Evolutionary conservation across 305 asterid genomes (phyloP), one percentile per base, ranked within the genome.

Genomic region (Fraxinus sp.): DNA sequence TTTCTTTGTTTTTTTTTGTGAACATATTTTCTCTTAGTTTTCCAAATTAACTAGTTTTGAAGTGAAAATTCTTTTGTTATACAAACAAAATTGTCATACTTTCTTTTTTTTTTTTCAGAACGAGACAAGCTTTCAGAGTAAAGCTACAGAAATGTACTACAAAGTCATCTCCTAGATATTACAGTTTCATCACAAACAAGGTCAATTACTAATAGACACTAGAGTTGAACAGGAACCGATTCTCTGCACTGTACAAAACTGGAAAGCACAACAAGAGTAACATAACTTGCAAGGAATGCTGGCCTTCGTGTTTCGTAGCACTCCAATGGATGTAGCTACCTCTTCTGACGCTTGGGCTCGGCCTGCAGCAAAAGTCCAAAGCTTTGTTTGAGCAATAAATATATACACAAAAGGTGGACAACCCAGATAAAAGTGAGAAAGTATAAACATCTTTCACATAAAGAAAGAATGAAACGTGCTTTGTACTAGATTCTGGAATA

Each of bases 311-410:
- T 71, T 70, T 30, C 76, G 35, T 70, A n/a, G 80, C 80, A 71
- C 78, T 37, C 39, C 30, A 71, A 44, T 30, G 49, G 62, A 39
- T 26, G 33, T 70, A 46, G 74, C 76, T 84, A 91, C 85, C 77
- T 88, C 89, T 81, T 93, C 87, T 81, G 90, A 79, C 91, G 91
- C 84, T 91, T 93, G 13, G 87, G 81, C 73, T 49, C 84, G 83
- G 55, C 83, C 97, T 91, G 91, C 80, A 85, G 37, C 13, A 68
- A 0, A 81, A 80, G 39, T 70, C 75, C 49, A 46, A 77, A 77
- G 55, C 37, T 22, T 1, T 36, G 72, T 10, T 68, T 39, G 22
- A 70, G 75, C 10, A 3, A 70, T 70, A 14, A 30, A 70, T 1
- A 14, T 28, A 28, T 4, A 5, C 22, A 30, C 1, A 22, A 62